Conservation (phyloP, 768 basidiomycete genomes). For the Lentinula aciculospora region DNA sequence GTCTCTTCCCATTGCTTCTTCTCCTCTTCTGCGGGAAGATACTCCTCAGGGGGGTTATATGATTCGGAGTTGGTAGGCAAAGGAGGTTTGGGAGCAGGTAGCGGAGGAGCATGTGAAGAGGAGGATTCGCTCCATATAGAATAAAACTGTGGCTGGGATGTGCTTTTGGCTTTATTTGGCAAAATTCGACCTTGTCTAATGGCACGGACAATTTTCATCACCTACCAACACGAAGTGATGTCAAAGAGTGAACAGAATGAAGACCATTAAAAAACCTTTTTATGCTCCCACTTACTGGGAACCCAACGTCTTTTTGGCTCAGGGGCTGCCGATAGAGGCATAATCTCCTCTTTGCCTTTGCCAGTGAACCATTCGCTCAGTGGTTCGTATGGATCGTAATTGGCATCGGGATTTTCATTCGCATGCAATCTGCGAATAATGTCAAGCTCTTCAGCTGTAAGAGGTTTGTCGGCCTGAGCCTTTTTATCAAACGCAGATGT, state of each 20-base stretch:
- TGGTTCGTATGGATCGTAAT: slow-evolving; percentile 90
- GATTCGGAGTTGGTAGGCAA: slow-evolving; percentile 95
- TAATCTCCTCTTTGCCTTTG: slow-evolving; percentile 89
- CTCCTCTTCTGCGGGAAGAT: slow-evolving; percentile 82
- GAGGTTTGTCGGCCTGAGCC: slow-evolving; percentile 76
- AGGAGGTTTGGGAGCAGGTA: slow-evolving; percentile 86
- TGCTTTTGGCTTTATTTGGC: slow-evolving; percentile 74
- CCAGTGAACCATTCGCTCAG: slow-evolving; percentile 97
- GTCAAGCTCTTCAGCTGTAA: slow-evolving; percentile 89
- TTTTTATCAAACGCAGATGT: slow-evolving; percentile 91
- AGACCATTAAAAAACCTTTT: slow-evolving; percentile 62
- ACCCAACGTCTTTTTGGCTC: slow-evolving; percentile 97
- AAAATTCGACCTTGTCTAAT: slow-evolving; percentile 94
- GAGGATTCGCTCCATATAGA: slow-evolving; percentile 84
- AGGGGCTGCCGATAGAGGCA: slow-evolving; percentile 87
- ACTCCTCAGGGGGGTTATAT: slow-evolving; percentile 97
- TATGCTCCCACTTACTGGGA: slow-evolving; percentile 99
- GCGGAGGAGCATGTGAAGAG: slow-evolving; percentile 75
- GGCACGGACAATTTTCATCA: slow-evolving; percentile 99
- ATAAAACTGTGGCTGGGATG: slow-evolving; percentile 67
- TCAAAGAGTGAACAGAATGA: background rate
- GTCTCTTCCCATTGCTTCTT: slow-evolving; percentile 74
- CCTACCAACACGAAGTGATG: slow-evolving; percentile 36
- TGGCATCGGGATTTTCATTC: slow-evolving; percentile 86
- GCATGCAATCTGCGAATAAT: slow-evolving; percentile 89